These are phyloP conservation scores for Ulota crispa DNA, from an alignment of 225 moss, liverwort and hornwort species.

Conservation along the genomic window DNA sequence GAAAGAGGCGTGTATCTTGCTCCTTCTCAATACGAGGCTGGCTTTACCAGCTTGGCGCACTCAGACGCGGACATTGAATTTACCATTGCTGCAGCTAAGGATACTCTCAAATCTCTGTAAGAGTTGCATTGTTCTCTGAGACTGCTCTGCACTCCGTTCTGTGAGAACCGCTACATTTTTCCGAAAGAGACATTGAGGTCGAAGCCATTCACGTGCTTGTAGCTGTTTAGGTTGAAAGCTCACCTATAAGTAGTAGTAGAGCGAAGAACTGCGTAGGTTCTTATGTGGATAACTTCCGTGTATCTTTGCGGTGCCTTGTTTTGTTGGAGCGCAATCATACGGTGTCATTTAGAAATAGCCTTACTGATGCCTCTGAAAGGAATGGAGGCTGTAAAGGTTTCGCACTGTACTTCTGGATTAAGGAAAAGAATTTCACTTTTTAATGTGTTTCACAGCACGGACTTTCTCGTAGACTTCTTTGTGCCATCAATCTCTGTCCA, in stretches of 20 bases:
- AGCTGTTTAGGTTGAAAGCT: conserved; percentile 3
- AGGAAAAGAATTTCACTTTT: neutral
- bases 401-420: neutral
- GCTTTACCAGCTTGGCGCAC: conserved; percentile 93
- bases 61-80: conserved; percentile 80
- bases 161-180: conserved; percentile 20
- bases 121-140: neutral
- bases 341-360: neutral
- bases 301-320: neutral
- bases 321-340: neutral
- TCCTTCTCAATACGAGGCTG: conserved; percentile 96
- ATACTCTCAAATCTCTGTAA: conserved; percentile 65
- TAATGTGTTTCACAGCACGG: neutral
- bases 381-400: neutral
- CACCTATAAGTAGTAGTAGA: neutral
- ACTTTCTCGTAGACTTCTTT: accelerated
- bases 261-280: conserved; percentile 1
- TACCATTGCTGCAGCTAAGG: conserved; percentile 86
- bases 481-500: neutral
- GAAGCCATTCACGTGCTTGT: conserved; percentile 14
- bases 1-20: conserved; percentile 95
- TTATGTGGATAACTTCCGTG: neutral
- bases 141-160: conserved; percentile 19
- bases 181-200: conserved; percentile 30
- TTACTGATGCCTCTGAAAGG: neutral